phyloP scores from a whole-genome alignment of 1,139 yeast species.

The Blastobotrys aristatus region DNA sequence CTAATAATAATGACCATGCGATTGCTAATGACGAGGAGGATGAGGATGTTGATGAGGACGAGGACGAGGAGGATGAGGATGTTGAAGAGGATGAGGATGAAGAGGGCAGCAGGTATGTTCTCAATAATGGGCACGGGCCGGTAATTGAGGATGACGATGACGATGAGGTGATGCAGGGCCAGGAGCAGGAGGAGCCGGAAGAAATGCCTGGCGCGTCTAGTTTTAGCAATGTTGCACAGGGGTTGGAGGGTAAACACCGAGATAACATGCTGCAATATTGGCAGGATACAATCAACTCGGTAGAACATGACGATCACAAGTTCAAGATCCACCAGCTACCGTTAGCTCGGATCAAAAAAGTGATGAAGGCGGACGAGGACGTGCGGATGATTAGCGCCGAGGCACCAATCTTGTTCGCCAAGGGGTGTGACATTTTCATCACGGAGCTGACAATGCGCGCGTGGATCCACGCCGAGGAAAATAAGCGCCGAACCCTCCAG shows the following conservation, averaged over 20 bases:
- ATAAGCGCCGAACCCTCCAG: constrained; percentile 88
- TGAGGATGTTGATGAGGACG: neutral
- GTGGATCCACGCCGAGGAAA: constrained; percentile 97
- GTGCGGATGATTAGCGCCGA: constrained; percentile 97
- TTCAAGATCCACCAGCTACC: constrained; percentile 94
- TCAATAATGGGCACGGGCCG: neutral
- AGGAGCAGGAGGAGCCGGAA: neutral
- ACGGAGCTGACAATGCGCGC: constrained; percentile 97
- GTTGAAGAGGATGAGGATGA: constrained; percentile 3
- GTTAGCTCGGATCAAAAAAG: constrained; percentile 87
- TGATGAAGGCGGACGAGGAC: constrained; percentile 97
- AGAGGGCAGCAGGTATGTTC: neutral
- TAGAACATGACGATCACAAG: constrained; percentile 86
- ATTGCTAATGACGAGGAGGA: neutral
- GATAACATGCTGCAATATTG: constrained; percentile 93
- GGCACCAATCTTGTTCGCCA: constrained; percentile 94
- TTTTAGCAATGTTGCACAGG: constrained; percentile 91
- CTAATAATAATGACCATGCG: neutral
- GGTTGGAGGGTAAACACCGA: constrained; percentile 73
- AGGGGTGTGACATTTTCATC: constrained; percentile 94
- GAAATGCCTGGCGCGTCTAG: constrained; percentile 12
- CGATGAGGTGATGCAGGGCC: constrained; percentile 1
- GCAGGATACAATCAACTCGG: constrained; percentile 85
- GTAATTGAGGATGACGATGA: neutral
- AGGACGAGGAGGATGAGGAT: neutral